These are phyloP conservation scores for Phanerochaete sordida DNA, from an alignment of 768 basidiomycete genomes.

Conservation along the genomic window DNA sequence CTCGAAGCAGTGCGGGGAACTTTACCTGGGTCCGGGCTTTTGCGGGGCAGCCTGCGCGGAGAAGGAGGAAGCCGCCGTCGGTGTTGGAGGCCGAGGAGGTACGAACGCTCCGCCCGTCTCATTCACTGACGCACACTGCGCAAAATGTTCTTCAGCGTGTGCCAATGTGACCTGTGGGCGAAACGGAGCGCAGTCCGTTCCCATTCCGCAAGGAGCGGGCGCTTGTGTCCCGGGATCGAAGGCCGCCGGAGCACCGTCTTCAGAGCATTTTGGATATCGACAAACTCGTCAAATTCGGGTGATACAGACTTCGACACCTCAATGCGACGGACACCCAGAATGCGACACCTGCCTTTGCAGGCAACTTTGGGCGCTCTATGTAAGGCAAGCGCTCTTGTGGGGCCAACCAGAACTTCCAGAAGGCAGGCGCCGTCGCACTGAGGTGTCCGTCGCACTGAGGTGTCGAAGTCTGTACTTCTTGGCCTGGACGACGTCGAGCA, in stretches of 20 bases:
- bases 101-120: background rate
- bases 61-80: background rate
- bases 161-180: no score
- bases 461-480: background rate
- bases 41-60: background rate
- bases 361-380: no score
- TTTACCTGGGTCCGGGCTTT: background rate
- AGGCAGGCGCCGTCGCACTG: no score
- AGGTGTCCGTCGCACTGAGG: no score
- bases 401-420: no score
- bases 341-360: no score
- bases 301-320: no score
- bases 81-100: background rate
- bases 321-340: no score
- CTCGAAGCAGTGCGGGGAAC: no score
- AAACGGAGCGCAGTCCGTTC: constrained; percentile 2
- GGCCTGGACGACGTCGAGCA: background rate
- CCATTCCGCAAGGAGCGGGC: background rate
- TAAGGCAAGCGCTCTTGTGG: no score
- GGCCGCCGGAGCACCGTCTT: no score
- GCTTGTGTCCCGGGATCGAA: no score
- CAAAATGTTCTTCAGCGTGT: background rate
- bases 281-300: background rate
- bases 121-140: background rate
- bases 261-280: background rate